Evolutionary conservation across 805 yeast genomes (phyloP).

Genomic region (Candida alai): DNA sequence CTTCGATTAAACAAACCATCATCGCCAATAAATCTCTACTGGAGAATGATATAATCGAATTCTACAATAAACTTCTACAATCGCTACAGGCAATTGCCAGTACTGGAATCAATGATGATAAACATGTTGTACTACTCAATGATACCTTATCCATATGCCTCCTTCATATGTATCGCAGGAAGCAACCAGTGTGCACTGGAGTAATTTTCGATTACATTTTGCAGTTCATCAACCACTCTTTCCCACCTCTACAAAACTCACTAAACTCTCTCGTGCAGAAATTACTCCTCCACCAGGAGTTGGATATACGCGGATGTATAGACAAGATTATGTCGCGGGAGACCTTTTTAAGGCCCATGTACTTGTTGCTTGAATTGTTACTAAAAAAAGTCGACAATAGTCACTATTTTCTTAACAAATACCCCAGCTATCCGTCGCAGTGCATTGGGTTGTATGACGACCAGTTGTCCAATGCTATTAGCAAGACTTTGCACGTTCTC

Average conservation of each 20-base stretch:
- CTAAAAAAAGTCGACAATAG: conserved; percentile 44
- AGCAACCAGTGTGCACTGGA: not conserved
- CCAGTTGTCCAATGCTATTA: conserved; percentile 62
- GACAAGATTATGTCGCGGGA: conserved; percentile 33
- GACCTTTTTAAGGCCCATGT: conserved; percentile 48
- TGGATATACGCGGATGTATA: conserved; percentile 44
- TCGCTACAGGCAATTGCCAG: not conserved
- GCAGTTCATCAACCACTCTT: conserved; percentile 69
- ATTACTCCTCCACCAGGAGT: conserved; percentile 29
- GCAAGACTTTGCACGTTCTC: conserved; percentile 48
- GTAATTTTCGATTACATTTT: conserved; percentile 46
- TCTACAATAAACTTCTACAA: conserved; percentile 1
- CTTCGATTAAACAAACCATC: conserved; percentile 7
- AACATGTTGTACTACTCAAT: conserved; percentile 33
- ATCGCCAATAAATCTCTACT: conserved; percentile 6
- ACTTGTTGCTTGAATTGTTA: conserved; percentile 56
- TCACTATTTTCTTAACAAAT: conserved; percentile 33
- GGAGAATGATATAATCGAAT: not conserved
- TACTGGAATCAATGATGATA: conserved; percentile 3
- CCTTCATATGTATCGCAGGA: not conserved
- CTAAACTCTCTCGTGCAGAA: conserved; percentile 58
- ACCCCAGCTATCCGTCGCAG: conserved; percentile 44
- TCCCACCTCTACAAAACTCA: conserved; percentile 69
- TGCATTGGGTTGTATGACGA: conserved; percentile 53
- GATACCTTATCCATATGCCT: conserved; percentile 69